Percentiles rank a stretch among this genome's conserved stretches.
These are phyloP conservation scores for Paecilomyces fulvus DNA, from an alignment of 2,329 filamentous ascomycete species.

Conservation along the genomic window DNA sequence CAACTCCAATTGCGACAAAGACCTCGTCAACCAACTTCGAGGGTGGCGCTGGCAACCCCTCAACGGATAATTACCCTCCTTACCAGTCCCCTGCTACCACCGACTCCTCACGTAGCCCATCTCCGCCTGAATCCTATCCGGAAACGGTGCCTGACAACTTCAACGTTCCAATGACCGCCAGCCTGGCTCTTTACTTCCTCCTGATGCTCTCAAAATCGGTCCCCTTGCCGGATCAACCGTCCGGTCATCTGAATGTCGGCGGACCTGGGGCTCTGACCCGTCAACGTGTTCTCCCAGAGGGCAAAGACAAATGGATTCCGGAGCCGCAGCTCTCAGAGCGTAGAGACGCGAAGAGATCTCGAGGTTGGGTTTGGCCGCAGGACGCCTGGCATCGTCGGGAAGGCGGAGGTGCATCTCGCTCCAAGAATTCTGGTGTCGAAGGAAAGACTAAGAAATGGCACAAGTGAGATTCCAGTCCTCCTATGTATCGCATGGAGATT, in stretches of 20 bases:
- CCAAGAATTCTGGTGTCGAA: constrained; percentile 13
- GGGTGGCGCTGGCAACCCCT: background rate
- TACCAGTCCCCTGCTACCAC: constrained; percentile 21
- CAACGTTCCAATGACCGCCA: constrained; percentile 44
- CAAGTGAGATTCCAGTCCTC: constrained; percentile 15
- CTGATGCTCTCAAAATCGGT: constrained; percentile 58
- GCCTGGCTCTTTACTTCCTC: constrained; percentile 54
- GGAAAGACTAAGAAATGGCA: constrained; percentile 27
- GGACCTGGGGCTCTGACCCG: constrained; percentile 50
- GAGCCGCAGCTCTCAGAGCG: constrained; percentile 52
- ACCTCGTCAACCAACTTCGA: constrained; percentile 23
- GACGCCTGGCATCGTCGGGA: constrained; percentile 53
- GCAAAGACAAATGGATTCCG: constrained; percentile 55
- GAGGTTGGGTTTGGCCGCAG: constrained; percentile 56
- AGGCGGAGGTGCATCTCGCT: constrained; percentile 27
- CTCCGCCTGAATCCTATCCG: constrained; percentile 12
- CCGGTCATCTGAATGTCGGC: constrained; percentile 53
- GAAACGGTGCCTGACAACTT: constrained; percentile 9
- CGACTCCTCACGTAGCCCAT: constrained; percentile 18
- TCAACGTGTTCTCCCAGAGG: constrained; percentile 43
- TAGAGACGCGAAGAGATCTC: constrained; percentile 49
- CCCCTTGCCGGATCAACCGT: constrained; percentile 48
- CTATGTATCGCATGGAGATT: background rate
- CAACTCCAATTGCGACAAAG: constrained; percentile 47
- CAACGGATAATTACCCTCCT: constrained; percentile 5